These are phyloP conservation scores for Gamsiella multidivaricata DNA, from an alignment of 192 early-diverging fungal genomes.

Conservation along the genomic window DNA sequence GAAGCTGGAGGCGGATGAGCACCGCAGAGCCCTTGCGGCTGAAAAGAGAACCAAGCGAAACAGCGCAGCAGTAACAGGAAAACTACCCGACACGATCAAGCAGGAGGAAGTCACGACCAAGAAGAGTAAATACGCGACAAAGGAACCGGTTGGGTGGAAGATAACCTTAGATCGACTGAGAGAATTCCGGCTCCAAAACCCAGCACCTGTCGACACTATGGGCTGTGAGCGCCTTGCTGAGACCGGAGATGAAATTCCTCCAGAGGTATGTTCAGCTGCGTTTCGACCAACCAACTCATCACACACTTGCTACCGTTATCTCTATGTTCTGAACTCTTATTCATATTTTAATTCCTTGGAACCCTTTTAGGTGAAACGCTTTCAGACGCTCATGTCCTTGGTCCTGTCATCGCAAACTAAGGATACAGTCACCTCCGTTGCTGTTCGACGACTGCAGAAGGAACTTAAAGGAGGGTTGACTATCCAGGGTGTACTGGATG, in stretches of 20 bases:
- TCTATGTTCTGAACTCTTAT: no score
- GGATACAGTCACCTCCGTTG: conserved; percentile 86
- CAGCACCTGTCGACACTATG: conserved; percentile 90
- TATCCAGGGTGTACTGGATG: conserved; percentile 69
- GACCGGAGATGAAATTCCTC: conserved; percentile 40
- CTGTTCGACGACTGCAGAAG: conserved; percentile 73
- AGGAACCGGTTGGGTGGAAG: conserved; percentile 70
- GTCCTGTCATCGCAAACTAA: conserved; percentile 96
- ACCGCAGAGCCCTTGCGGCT: conserved; percentile 15
- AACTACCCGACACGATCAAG: background rate
- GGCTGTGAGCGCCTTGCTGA: conserved; percentile 82
- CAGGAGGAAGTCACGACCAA: conserved; percentile 3
- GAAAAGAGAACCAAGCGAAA: conserved; percentile 12
- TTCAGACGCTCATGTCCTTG: conserved; percentile 86
- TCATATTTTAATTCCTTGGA: no score
- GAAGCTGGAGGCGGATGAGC: conserved; percentile 30
- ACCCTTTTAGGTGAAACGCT: conserved; percentile 69
- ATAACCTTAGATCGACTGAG: conserved; percentile 71
- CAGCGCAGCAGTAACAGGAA: background rate
- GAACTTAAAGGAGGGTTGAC: conserved; percentile 77
- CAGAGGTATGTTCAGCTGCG: conserved; percentile 43
- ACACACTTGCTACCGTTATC: no score
- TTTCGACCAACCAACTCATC: background rate
- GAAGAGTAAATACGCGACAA: conserved; percentile 49
- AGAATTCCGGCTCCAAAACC: conserved; percentile 69